phyloP scores from a whole-genome alignment of 305 asterid species.

The Nicotiana rustica region DNA sequence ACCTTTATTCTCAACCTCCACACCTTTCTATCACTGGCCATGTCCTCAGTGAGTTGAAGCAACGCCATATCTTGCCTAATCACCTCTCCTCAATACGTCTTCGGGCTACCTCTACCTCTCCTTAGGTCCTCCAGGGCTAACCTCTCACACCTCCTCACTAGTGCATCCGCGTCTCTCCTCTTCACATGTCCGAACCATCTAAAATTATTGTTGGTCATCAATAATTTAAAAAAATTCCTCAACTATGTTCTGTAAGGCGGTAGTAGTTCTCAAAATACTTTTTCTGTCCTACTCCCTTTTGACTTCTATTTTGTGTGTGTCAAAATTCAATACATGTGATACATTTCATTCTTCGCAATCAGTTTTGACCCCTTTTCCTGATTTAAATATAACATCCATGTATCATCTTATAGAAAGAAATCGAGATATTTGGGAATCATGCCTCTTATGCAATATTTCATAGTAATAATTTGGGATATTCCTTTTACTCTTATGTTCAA shows the following conservation, averaged over 20 bases:
- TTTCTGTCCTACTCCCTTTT: neutral
- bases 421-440: neutral
- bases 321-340: neutral
- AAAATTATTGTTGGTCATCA: conserved; percentile 3
- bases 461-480: conserved; percentile 9
- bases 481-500: neutral
- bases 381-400: neutral
- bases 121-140: too few species aligned
- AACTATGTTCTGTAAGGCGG: neutral
- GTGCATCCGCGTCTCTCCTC: too few species aligned
- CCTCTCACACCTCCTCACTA: too few species aligned
- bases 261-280: neutral
- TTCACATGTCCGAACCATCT: too few species aligned
- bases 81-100: too few species aligned
- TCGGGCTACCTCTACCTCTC: too few species aligned
- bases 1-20: too few species aligned
- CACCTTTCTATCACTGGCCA: too few species aligned
- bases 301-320: neutral
- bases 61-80: too few species aligned
- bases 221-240: neutral
- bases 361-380: conserved; percentile 17
- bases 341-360: neutral
- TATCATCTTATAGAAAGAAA: neutral
- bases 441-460: neutral
- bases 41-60: too few species aligned